Base-by-base conservation (phyloP, 352 stramenopile species). In the Phytophthora boehmeriae region DNA sequence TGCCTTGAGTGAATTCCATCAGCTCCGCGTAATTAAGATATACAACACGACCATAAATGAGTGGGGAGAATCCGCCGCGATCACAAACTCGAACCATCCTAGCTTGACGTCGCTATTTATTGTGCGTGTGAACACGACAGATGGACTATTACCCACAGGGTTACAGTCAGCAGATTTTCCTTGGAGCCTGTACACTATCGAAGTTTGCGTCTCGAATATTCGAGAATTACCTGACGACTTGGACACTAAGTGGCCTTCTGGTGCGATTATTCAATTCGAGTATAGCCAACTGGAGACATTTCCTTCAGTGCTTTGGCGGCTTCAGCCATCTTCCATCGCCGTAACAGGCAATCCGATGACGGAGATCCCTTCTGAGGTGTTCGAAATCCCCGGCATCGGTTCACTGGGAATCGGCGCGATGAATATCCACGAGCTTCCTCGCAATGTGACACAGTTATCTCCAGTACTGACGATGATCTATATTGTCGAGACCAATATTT, bases 181-280 rank as follows among this genome's bases (percentile, higher is more conserved):
- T 0, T 9, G 27, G 6, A 36, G 32, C 1, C 41, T 80, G 0
- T 39, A 44, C 9, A 68, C 76, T 36, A 34, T 80, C 27, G 61
- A 76, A 43, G 54, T 83, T 39, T 62, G 48, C 1, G 53, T 59
- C 5, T 65, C 68, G 2, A 80, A 76, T 34, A 56, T 75, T 8
- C 45, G 45, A 1, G 22, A 20, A 13, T 27, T 80, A 5, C 64
- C 75, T 2, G 47, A 59, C 13, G 41, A 73, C 51, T 38, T 80
- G 5, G 47, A 70, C 43, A 19, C 44, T 28, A 60, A 57, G 23
- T 83, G 71, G 68, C 68, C 64, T 5, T 6, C 27, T 5, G 46
- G 20, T 8, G 17, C 39, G 11, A 17, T 45, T 17, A 45, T 64
- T 2, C 38, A 63, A 16, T 34, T 68, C 5, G 65, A 73, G 8